phyloP scores from a whole-genome alignment of 1,284 basidiomycete genomes.

The Cutaneotrichosporon dermatis region DNA sequence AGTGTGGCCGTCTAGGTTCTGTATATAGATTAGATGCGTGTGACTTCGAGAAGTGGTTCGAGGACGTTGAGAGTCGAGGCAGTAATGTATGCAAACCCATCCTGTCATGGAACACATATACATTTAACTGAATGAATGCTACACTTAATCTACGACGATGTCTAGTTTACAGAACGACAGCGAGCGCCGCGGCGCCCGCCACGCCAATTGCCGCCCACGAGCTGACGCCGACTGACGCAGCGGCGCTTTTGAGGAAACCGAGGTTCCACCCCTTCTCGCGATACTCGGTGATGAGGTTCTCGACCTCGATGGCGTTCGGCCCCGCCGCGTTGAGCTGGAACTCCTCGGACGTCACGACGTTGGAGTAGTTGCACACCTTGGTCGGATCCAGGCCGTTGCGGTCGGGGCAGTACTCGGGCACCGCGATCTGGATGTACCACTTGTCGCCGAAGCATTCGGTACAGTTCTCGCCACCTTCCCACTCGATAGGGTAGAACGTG shows the following conservation, averaged over 20 bases:
- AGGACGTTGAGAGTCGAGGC: too few species aligned
- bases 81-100: too few species aligned
- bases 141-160: too few species aligned
- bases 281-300: neutral
- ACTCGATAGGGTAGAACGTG: constrained; percentile 1
- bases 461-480: neutral
- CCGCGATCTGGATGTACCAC: neutral
- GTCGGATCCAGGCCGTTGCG: neutral
- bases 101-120: too few species aligned
- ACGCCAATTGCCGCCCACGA: neutral
- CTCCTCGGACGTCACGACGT: constrained; percentile 1
- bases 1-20: constrained; percentile 3
- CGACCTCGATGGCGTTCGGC: neutral
- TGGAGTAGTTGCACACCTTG: constrained; percentile 5
- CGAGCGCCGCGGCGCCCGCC: neutral
- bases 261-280: neutral
- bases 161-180: neutral
- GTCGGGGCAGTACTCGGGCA: constrained; percentile 6
- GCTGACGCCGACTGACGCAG: neutral
- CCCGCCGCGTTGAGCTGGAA: constrained; percentile 1
- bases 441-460: neutral
- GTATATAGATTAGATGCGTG: neutral
- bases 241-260: neutral
- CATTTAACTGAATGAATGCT: too few species aligned
- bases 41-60: too few species aligned